A percentile compares a stretch with the other conserved stretches of the same genome.
phyloP scores from a whole-genome alignment of 768 basidiomycete genomes.

The Lepiota brunneoincarnata region DNA sequence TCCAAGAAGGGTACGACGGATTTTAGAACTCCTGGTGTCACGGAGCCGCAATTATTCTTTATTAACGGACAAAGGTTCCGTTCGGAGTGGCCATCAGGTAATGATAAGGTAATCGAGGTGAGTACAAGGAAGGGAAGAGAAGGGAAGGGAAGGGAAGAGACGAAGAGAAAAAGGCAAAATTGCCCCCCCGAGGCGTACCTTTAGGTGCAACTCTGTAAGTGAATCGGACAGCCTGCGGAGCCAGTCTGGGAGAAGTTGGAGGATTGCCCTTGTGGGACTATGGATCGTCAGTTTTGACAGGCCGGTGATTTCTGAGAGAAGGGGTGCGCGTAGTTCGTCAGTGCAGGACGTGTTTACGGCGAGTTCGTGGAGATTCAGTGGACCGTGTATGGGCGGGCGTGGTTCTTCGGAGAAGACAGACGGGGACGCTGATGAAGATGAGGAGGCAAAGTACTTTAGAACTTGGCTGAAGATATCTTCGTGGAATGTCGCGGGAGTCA shows the following conservation, averaged over 20 bases:
- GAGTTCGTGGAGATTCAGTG: conserved; percentile 19
- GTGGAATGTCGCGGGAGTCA: conserved; percentile 25
- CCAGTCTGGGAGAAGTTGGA: conserved; percentile 45
- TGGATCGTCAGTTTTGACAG: conserved; percentile 25
- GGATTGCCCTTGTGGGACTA: conserved; percentile 36
- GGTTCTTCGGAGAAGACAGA: not conserved
- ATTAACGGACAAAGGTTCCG: not conserved
- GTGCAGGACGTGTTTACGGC: conserved; percentile 31
- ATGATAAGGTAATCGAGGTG: not conserved
- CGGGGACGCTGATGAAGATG: not conserved
- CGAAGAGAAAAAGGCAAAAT: not conserved
- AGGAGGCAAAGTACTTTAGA: conserved; percentile 21
- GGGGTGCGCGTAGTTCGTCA: conserved; percentile 23
- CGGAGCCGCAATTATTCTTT: conserved; percentile 60
- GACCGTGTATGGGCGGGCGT: not conserved
- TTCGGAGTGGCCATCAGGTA: too few species aligned
- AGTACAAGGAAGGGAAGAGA: not conserved
- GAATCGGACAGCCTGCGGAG: conserved; percentile 30
- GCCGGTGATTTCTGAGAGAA: conserved; percentile 21
- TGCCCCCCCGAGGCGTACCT: conserved; percentile 25
- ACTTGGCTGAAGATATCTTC: conserved; percentile 25
- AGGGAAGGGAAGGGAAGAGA: not conserved
- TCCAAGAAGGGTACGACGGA: conserved; percentile 38
- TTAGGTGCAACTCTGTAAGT: conserved; percentile 39
- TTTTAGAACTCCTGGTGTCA: conserved; percentile 58